Evolutionary conservation across 257 asterid genomes (phyloP).

Genomic region (Catharanthus roseus): DNA sequence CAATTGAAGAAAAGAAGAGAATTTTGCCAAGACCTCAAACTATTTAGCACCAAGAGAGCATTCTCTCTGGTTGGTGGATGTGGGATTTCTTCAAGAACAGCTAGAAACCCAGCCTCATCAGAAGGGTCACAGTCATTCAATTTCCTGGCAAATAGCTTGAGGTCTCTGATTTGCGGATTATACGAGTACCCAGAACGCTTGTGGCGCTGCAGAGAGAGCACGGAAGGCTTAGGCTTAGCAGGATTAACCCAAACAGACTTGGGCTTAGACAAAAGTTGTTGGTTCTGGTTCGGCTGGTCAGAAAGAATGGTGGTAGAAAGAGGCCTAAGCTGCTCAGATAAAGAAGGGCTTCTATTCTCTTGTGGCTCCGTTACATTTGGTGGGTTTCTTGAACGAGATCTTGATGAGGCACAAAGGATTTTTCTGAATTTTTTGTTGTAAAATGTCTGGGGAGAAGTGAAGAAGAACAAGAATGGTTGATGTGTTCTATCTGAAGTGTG

Average conservation of each 20-base stretch:
- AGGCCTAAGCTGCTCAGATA: conserved; percentile 83
- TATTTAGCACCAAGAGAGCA: conserved; percentile 65
- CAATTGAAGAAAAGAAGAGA: conserved; percentile 68
- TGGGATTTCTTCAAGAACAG: conserved; percentile 56
- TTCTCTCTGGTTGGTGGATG: conserved; percentile 57
- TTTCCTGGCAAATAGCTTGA: conserved; percentile 54
- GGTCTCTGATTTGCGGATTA: conserved; percentile 69
- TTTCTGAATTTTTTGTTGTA: conserved; percentile 33
- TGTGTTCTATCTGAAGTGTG: conserved; percentile 38
- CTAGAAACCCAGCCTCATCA: conserved; percentile 47
- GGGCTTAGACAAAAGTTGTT: conserved; percentile 58
- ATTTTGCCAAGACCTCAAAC: conserved; percentile 63
- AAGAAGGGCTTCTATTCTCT: conserved; percentile 46
- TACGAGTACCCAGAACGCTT: conserved; percentile 48
- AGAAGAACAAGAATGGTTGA: conserved; percentile 30
- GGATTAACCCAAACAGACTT: conserved; percentile 95
- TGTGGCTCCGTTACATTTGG: conserved; percentile 1
- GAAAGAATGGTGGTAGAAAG: conserved; percentile 60
- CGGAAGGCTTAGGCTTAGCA: conserved; percentile 71
- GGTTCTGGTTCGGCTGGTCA: conserved; percentile 37
- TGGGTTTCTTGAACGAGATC: conserved; percentile 29
- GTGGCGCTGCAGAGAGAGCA: conserved; percentile 82
- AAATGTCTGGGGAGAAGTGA: conserved; percentile 29
- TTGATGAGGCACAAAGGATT: conserved; percentile 41
- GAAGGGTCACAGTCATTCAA: conserved; percentile 45